These are phyloP conservation scores for Skeletonema tropicum DNA, from an alignment of 108 stramenopile genomes.

Conservation along the genomic window DNA sequence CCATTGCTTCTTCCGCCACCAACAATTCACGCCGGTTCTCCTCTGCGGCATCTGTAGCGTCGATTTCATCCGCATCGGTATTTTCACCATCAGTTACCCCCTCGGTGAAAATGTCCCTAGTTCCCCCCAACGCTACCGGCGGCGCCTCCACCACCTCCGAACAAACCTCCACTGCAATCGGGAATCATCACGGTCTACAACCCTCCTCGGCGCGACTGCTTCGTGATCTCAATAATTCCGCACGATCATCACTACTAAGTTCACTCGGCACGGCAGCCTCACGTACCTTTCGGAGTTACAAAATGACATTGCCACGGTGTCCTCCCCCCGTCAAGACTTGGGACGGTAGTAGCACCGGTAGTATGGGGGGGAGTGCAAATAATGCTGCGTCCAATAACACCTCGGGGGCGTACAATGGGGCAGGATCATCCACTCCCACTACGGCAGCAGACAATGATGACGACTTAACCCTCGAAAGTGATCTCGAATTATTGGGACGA, in stretches of 20 bases:
- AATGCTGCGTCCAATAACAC: no score
- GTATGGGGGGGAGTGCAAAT: neutral
- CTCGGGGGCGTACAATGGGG: no score
- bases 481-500: constrained; percentile 45
- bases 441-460: neutral
- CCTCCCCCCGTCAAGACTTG: constrained; percentile 20
- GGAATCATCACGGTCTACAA: constrained; percentile 16
- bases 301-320: constrained; percentile 40
- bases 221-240: constrained; percentile 31
- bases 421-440: no score
- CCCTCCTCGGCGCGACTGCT: constrained; percentile 34
- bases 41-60: neutral
- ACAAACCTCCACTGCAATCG: neutral
- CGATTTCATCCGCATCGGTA: neutral
- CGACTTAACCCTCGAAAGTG: constrained; percentile 6
- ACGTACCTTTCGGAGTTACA: constrained; percentile 45
- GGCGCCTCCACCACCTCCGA: neutral
- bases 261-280: constrained; percentile 42
- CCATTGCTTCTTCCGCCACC: no score
- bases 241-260: constrained; percentile 24
- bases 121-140: neutral
- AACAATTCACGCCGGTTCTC: neutral
- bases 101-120: neutral
- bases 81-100: neutral
- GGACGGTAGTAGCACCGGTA: neutral